A percentile compares a stretch with the other conserved stretches of the same genome.
These are phyloP conservation scores for Luffa aegyptiaca DNA, from an alignment of 306 rosid species.

Conservation along the genomic window DNA sequence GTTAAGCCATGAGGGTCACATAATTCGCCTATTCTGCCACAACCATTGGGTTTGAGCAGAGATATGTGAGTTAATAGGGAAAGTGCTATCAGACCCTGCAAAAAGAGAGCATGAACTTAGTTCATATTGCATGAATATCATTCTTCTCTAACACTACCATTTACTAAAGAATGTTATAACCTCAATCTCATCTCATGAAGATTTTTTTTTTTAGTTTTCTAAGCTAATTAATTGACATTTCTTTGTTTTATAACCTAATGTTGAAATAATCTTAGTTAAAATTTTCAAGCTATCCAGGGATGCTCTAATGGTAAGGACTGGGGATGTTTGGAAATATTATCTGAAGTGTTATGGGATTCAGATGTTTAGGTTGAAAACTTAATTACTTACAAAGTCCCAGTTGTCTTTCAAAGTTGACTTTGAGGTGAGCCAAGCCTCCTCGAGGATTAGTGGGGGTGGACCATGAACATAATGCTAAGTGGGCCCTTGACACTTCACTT, in stretches of 20 bases:
- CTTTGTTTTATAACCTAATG: not conserved
- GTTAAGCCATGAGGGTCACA: constrained; percentile 37
- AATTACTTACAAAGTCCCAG: not conserved
- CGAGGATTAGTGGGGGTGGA: not conserved
- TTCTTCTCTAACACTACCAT: not conserved
- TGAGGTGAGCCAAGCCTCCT: not conserved
- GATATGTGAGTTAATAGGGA: constrained; percentile 37
- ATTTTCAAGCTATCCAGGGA: not conserved
- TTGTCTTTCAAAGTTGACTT: not conserved
- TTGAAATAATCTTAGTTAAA: not conserved
- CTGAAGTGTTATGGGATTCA: not conserved
- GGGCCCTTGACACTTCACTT: not conserved
- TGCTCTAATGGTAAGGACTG: not conserved
- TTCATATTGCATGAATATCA: not conserved
- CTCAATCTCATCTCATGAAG: not conserved
- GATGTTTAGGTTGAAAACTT: not conserved
- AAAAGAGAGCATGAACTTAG: not conserved
- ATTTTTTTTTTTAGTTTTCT: not conserved
- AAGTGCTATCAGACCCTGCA: constrained; percentile 39
- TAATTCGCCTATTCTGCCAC: constrained; percentile 37
- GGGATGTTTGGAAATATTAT: not conserved
- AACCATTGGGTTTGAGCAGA: constrained; percentile 37
- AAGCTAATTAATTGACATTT: not conserved
- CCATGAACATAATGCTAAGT: not conserved
- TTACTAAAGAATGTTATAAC: not conserved